phyloP scores from a whole-genome alignment of 495 filamentous ascomycete species.

The Aspergillus leporis region DNA sequence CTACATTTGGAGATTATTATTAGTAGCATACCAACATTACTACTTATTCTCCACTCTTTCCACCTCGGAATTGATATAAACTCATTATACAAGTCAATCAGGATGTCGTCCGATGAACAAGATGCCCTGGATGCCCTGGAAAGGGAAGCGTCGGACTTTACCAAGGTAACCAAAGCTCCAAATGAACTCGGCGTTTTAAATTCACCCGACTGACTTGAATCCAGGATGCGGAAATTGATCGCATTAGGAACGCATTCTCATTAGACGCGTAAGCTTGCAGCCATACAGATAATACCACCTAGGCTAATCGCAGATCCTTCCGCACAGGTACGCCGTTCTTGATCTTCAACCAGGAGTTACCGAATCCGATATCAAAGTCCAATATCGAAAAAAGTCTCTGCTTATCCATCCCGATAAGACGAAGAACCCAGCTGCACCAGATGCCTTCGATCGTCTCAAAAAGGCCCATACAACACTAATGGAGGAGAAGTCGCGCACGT shows the following conservation, averaged over 20 bases:
- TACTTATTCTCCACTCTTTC: conserved; percentile 5
- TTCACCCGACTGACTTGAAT: conserved; percentile 5
- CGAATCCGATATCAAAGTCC: conserved; percentile 91
- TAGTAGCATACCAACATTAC: background rate
- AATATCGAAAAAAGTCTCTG: conserved; percentile 94
- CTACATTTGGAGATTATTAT: background rate
- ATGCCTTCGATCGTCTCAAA: conserved; percentile 95
- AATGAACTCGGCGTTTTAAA: background rate
- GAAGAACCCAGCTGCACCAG: conserved; percentile 83
- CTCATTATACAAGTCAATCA: conserved; percentile 2
- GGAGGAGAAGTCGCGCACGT: conserved; percentile 86
- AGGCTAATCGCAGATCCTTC: background rate
- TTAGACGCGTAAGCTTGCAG: conserved; percentile 74
- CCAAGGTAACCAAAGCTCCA: conserved; percentile 58
- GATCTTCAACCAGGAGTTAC: conserved; percentile 94
- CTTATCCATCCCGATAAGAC: conserved; percentile 99
- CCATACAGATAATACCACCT: background rate
- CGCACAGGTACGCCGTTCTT: conserved; percentile 79
- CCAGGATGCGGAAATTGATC: conserved; percentile 93
- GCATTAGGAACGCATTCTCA: conserved; percentile 86
- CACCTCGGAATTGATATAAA: background rate
- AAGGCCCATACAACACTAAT: conserved; percentile 89
- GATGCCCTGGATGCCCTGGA: conserved; percentile 85
- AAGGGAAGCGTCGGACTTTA: conserved; percentile 83
- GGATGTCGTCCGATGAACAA: conserved; percentile 62